Percentiles rank a stretch among this genome's conserved stretches.
Evolutionary conservation across 2,329 filamentous ascomycete genomes (phyloP).

Genomic region (Diaporthe aspalathi): DNA sequence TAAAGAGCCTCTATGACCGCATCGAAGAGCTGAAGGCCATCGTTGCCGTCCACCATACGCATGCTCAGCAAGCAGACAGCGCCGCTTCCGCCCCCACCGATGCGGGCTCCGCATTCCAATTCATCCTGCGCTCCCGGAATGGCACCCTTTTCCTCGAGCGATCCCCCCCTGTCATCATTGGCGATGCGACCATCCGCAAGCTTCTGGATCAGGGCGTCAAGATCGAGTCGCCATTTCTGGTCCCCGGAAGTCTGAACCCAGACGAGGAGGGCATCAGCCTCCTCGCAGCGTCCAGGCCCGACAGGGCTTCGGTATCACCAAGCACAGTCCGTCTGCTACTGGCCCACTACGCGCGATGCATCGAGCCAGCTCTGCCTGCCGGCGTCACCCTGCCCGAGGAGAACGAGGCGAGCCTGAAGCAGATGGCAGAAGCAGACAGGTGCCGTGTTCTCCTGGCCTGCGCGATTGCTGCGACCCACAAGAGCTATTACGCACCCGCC

Average conservation of each 20-base stretch:
- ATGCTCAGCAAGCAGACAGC: not conserved
- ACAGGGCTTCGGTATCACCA: constrained; percentile 17
- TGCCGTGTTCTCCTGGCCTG: constrained; percentile 29
- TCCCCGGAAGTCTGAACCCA: constrained; percentile 11
- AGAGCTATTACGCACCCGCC: constrained; percentile 24
- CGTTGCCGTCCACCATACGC: constrained; percentile 26
- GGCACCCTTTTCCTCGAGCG: constrained; percentile 25
- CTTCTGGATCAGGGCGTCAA: constrained; percentile 27
- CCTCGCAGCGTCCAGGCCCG: not conserved
- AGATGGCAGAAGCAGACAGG: constrained; percentile 25
- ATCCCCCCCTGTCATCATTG: constrained; percentile 31
- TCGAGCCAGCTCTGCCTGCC: constrained; percentile 25
- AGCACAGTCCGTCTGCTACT: constrained; percentile 28
- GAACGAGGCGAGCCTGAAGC: constrained; percentile 23
- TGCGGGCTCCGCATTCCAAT: constrained; percentile 1
- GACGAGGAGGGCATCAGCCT: constrained; percentile 24
- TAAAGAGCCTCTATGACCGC: constrained; percentile 35
- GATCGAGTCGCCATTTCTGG: constrained; percentile 20
- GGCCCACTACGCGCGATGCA: constrained; percentile 25
- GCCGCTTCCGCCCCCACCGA: constrained; percentile 4
- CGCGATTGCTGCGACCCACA: constrained; percentile 30
- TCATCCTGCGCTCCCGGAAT: constrained; percentile 24
- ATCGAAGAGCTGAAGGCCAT: constrained; percentile 34
- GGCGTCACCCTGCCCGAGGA: constrained; percentile 16
- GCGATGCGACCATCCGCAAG: constrained; percentile 29